phyloP scores from a whole-genome alignment of 2,329 filamentous ascomycete species.

The Fusarium sp. region DNA sequence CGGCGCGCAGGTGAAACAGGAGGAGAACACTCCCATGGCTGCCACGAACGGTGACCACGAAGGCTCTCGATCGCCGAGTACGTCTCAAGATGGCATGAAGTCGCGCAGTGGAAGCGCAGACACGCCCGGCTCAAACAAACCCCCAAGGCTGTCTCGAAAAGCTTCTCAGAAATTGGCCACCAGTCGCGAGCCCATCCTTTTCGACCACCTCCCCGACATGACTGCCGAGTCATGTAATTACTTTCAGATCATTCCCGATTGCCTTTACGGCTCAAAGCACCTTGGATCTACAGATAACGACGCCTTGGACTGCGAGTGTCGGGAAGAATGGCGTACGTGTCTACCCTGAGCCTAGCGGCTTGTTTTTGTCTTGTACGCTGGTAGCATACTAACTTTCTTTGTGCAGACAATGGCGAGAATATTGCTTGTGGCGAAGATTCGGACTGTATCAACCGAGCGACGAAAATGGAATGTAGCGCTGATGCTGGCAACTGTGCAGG shows the following conservation, averaged over 20 bases:
- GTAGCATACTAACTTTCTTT: slow-evolving; percentile 31
- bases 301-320: slow-evolving; percentile 93
- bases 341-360: slow-evolving; percentile 1
- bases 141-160: slow-evolving; percentile 81
- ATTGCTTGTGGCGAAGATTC: slow-evolving; percentile 94
- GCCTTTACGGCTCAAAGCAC: slow-evolving; percentile 91
- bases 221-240: slow-evolving; percentile 81
- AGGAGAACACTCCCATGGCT: slow-evolving; percentile 58
- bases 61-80: slow-evolving; percentile 56
- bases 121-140: slow-evolving; percentile 66
- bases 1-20: slow-evolving; percentile 58
- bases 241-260: slow-evolving; percentile 87
- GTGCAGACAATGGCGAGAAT: slow-evolving; percentile 75
- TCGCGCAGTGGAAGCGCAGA: slow-evolving; percentile 64
- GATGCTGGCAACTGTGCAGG: slow-evolving; percentile 87
- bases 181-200: slow-evolving; percentile 75
- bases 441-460: slow-evolving; percentile 98
- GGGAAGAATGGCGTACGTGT: slow-evolving; percentile 92
- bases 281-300: slow-evolving; percentile 93
- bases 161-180: slow-evolving; percentile 76
- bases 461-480: slow-evolving; percentile 93
- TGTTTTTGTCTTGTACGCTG: neutral
- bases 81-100: slow-evolving; percentile 63
- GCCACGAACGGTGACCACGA: slow-evolving; percentile 51
- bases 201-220: slow-evolving; percentile 81